These are phyloP conservation scores for Pichia phayaonensis DNA, from an alignment of 805 yeast genomes.

Conservation along the genomic window DNA sequence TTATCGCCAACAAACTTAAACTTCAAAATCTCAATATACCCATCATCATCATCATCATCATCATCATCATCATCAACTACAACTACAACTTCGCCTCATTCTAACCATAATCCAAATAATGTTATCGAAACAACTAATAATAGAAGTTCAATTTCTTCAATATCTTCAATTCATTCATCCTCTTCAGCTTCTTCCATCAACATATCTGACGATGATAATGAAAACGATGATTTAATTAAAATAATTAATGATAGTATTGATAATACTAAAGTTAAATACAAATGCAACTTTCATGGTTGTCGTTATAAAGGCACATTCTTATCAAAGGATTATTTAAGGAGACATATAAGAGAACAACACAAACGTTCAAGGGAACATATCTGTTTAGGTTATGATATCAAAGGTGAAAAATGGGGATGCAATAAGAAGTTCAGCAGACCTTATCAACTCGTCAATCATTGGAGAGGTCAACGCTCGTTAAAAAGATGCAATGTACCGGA, in stretches of 20 bases:
- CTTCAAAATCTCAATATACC: background rate
- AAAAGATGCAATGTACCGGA: slow-evolving; percentile 25
- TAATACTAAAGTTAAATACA: slow-evolving; percentile 8
- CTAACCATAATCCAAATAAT: no score
- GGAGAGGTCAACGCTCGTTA: slow-evolving; percentile 27
- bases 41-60: background rate
- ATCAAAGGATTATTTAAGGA: slow-evolving; percentile 24
- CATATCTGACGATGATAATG: background rate
- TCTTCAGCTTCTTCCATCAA: background rate
- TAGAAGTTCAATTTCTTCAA: background rate
- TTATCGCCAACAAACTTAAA: background rate
- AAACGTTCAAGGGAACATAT: slow-evolving; percentile 20
- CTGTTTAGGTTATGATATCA: slow-evolving; percentile 18
- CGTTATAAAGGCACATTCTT: slow-evolving; percentile 25
- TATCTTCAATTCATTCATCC: background rate
- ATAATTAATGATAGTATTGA: background rate
- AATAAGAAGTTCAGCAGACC: slow-evolving; percentile 27
- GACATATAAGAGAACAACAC: slow-evolving; percentile 28
- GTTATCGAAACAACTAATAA: background rate
- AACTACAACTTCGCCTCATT: no score
- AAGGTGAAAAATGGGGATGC: slow-evolving; percentile 26
- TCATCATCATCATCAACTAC: no score
- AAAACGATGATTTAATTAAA: background rate
- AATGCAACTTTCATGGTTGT: slow-evolving; percentile 19
- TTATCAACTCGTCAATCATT: slow-evolving; percentile 28